Evolutionary conservation across 139 green algal genomes (phyloP), one percentile per base, ranked within the genome.

Genomic region (Deuterostichococcus epilithicus): DNA sequence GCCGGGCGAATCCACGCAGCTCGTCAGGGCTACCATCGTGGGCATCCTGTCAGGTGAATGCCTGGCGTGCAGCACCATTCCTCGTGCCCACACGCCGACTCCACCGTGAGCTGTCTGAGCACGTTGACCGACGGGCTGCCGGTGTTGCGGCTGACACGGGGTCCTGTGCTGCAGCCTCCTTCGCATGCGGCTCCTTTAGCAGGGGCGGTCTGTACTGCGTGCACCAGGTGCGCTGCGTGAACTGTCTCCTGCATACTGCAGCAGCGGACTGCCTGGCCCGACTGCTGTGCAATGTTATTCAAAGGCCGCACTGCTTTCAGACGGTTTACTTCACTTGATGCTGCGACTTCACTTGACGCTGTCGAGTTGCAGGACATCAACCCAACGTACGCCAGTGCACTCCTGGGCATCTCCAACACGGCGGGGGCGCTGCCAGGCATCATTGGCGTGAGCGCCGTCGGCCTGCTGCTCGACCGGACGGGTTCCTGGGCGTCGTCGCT

Each of bases 201-300:
- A 83, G 87, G 10, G 86, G 87, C 37, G 91, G 92, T 18, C 78
- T 97, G 68, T 97, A 94, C 81, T 97, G 90, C 83, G 94, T 94
- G 67, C 92, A 97, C 76, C 90, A 96, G 78, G 74, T 79, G 18
- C n/a, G 42, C 22, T 2, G 30, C 35, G 22, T 42, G 60, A 69
- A 25, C 28, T 32, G 22, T 15, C 5, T 69, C 10, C 8, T 70
- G 10, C 8, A 70, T 10, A 70, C 65, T 70, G 65, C 32, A 20
- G 8, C 65, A 13, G 15, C 25, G 23, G 58, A 25, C 58, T 67
- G n/a, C n/a, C n/a, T n/a, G n/a, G 67, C 67, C 23, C 25, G 20
- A 23, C 67, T 37, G 67, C 67, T 72, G 37, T 74, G 69, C 35
- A 74, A 13, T 8, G 42, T 52, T 8, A 52, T 13, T 52, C 42